Evolutionary conservation across 2,329 filamentous ascomycete species (phyloP).

Genomic region (Aspergillus novoparasiticus): DNA sequence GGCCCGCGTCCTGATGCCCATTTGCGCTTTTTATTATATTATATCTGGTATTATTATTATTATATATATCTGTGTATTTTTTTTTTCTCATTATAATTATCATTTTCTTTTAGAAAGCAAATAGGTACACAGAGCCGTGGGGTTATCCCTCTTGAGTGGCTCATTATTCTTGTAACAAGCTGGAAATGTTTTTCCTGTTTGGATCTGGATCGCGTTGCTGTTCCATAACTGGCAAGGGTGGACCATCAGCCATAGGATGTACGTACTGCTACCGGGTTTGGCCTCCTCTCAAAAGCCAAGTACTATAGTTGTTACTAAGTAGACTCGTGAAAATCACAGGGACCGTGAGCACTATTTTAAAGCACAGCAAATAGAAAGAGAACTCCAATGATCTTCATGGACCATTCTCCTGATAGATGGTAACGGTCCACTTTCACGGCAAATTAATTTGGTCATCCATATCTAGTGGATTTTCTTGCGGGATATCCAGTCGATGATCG

Average conservation of each 20-base stretch:
- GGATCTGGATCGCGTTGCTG: conserved; percentile 6
- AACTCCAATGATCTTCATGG: conserved; percentile 11
- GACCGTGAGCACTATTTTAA: not conserved
- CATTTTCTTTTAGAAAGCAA: not conserved
- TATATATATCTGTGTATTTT: too few species aligned
- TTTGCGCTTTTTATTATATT: not conserved
- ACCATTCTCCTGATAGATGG: conserved; percentile 1
- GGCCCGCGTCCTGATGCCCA: not conserved
- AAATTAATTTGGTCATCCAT: not conserved
- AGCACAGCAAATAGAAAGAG: conserved; percentile 6
- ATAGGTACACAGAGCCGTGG: conserved; percentile 6
- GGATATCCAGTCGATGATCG: not conserved
- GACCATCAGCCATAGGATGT: not conserved
- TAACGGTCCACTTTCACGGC: not conserved
- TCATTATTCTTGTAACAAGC: not conserved
- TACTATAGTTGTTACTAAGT: not conserved
- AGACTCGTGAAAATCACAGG: conserved; percentile 3
- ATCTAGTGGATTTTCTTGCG: not conserved
- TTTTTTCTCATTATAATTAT: not conserved
- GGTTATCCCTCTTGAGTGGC: not conserved
- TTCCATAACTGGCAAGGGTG: conserved; percentile 16
- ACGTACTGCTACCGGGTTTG: too few species aligned
- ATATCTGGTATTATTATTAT: not conserved
- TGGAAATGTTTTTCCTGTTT: not conserved
- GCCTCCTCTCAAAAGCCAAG: not conserved